These are phyloP conservation scores for Kazachstania viticola DNA, from an alignment of 805 yeast species.

Conservation along the genomic window DNA sequence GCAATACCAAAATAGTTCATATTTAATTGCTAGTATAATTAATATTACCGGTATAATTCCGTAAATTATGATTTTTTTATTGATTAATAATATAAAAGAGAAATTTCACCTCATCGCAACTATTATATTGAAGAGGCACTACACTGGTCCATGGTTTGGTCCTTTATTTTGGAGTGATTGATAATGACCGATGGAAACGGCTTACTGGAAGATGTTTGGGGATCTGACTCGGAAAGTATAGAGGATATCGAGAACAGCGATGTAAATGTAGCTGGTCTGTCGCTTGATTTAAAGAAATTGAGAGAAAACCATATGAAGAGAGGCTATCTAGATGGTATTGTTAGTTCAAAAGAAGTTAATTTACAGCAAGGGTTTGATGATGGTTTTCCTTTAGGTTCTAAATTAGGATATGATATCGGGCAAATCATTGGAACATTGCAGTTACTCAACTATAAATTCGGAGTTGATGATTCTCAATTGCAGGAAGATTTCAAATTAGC, in stretches of 20 bases:
- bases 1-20: no score
- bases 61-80: no score
- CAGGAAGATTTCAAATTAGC: slow-evolving; percentile 28
- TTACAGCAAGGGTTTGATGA: slow-evolving; percentile 74
- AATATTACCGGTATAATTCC: no score
- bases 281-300: slow-evolving; percentile 29
- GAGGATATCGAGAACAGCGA: not conserved
- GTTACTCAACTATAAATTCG: slow-evolving; percentile 13
- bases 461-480: slow-evolving; percentile 10
- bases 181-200: no score
- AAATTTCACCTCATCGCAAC: no score
- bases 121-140: no score
- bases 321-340: slow-evolving; percentile 77
- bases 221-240: slow-evolving; percentile 4
- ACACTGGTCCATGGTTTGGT: no score
- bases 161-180: no score
- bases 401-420: slow-evolving; percentile 57
- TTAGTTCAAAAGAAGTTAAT: slow-evolving; percentile 52
- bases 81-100: no score
- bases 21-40: no score
- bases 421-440: slow-evolving; percentile 45
- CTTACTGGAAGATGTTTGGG: slow-evolving; percentile 12
- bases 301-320: slow-evolving; percentile 58
- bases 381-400: slow-evolving; percentile 69
- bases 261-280: slow-evolving; percentile 1